Evolutionary conservation across 306 rosid genomes (phyloP).

Genomic region (Malus fusca): DNA sequence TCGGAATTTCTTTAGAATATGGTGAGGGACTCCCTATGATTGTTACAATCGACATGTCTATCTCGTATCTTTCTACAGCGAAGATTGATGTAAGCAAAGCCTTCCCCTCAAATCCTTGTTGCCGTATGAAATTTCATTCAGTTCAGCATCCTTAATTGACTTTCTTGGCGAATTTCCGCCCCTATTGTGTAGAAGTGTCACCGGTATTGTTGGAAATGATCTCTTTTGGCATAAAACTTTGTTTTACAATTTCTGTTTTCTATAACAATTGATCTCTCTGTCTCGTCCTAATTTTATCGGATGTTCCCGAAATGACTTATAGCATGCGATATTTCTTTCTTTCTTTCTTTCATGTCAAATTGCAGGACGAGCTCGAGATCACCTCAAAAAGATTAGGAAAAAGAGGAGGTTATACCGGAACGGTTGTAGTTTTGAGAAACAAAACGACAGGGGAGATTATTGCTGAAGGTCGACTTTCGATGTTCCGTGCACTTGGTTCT

Average conservation of each 20-base stretch:
- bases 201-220: neutral
- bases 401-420: constrained; percentile 64
- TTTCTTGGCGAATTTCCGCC: too few relatives aligned
- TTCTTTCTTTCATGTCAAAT: constrained; percentile 3
- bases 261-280: too few relatives aligned
- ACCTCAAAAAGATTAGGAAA: constrained; percentile 54
- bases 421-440: constrained; percentile 53
- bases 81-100: constrained; percentile 39
- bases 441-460: constrained; percentile 67
- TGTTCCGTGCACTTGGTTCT: constrained; percentile 44
- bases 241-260: too few relatives aligned
- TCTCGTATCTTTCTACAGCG: constrained; percentile 53
- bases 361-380: constrained; percentile 87
- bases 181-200: neutral
- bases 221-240: neutral
- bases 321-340: neutral
- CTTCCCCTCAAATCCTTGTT: neutral
- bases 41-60: constrained; percentile 86
- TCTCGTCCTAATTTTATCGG: neutral
- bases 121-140: neutral
- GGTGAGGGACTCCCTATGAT: constrained; percentile 44
- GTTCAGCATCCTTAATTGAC: neutral
- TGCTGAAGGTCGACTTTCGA: constrained; percentile 88
- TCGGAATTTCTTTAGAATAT: constrained; percentile 42
- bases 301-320: neutral